Base-by-base conservation (phyloP, 2,329 filamentous ascomycete genomes). In the Aspergillus tamarii region DNA sequence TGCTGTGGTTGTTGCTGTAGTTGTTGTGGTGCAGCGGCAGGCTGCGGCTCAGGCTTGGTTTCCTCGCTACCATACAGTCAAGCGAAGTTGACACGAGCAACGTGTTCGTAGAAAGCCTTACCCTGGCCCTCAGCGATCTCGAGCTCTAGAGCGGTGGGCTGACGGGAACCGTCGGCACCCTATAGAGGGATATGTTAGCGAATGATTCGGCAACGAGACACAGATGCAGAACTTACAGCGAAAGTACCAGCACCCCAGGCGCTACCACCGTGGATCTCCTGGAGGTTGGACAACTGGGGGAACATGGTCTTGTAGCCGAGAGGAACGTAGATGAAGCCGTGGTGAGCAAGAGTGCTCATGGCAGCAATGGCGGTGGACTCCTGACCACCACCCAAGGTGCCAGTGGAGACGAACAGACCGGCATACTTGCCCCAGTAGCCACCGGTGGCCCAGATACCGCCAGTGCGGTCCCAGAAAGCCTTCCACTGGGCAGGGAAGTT, bases 401-500 rank as follows among this genome's bases (percentile, higher is more conserved):
- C 93, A n/a, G 93, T 96, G 67, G 90, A 92, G 80, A 99, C 82
- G 86, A 99, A 99, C 66, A 97, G 69, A 74, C 94, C 94, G 60
- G 91, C 94, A 75, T 93, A 89, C 85, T 98, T 98, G 83, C 94
- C 94, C 81, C 85, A 88, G 84, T 86, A 94, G 70, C 84, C 88
- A 67, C 94, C 94, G 16, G 81, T 79, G 66, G 85, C 82, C 95
- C 95, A 98, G 80, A 95, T 91, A 71, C 86, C 84, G 75, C 94
- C 94, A 28, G 93, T 94, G 81, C 87, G 87, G 84, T 99, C 95
- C 91, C 93, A 96, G 77, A 83, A 84, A 60, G 78, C 81, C 85
- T 95, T 97, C 91, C 91, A 97, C 83, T 99, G 95, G 21, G 90
- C 92, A 56, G 94, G 94, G 86, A 97, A 97, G 88, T 96, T 98